These are phyloP conservation scores for Coniosporium tulheliwenetii DNA, from an alignment of 2,329 filamentous ascomycete species.

Conservation along the genomic window DNA sequence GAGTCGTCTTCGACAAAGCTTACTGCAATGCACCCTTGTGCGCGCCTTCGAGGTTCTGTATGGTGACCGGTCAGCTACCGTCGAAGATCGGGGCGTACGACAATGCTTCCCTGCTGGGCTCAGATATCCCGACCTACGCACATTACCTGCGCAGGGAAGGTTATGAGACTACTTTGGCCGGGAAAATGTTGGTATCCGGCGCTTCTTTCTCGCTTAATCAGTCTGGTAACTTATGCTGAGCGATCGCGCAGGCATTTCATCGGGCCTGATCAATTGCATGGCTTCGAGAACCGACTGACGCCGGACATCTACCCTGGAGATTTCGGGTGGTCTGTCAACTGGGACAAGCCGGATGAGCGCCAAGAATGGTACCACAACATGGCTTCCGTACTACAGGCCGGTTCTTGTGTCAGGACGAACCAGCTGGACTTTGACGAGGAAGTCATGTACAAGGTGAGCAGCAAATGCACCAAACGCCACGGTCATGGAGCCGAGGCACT, in stretches of 20 bases:
- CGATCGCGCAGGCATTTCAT: no score
- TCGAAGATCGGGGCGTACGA: conserved; percentile 87
- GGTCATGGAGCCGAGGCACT: neutral
- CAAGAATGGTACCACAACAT: conserved; percentile 96
- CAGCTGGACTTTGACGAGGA: conserved; percentile 94
- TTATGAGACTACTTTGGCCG: conserved; percentile 80
- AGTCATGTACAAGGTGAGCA: conserved; percentile 60
- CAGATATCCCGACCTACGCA: conserved; percentile 79
- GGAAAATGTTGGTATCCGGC: no score
- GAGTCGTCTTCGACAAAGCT: conserved; percentile 83
- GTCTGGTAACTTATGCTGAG: no score
- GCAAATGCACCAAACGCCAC: neutral
- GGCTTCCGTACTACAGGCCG: conserved; percentile 81
- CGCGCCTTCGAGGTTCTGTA: conserved; percentile 81
- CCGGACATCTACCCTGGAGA: conserved; percentile 91
- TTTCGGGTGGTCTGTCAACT: conserved; percentile 89
- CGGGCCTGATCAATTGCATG: conserved; percentile 76
- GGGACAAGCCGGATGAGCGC: conserved; percentile 72
- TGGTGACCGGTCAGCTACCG: conserved; percentile 83
- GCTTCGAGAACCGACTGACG: conserved; percentile 85
- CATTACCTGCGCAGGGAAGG: conserved; percentile 75
- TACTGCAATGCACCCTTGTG: conserved; percentile 92
- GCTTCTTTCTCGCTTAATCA: no score
- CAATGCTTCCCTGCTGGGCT: conserved; percentile 72
- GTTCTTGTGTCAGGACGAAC: conserved; percentile 78